These are phyloP conservation scores for Metschnikowia aberdeeniae DNA, from an alignment of 805 yeast species.

Conservation along the genomic window DNA sequence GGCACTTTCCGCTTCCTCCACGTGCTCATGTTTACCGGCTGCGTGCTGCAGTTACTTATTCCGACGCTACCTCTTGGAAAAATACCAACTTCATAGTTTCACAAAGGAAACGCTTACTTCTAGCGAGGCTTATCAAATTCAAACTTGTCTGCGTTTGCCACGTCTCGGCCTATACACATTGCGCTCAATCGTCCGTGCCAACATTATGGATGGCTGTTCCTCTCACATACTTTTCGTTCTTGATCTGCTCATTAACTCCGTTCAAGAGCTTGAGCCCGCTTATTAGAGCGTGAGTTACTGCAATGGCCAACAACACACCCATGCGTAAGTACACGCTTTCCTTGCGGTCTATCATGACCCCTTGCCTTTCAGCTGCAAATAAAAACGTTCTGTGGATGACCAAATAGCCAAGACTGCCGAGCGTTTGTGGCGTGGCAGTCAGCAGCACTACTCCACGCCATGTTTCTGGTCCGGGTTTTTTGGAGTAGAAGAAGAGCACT, in stretches of 20 bases:
- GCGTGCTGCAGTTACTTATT: too few relatives aligned
- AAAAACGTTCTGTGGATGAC: not conserved
- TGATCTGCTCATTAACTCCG: constrained; percentile 43
- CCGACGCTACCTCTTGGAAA: not conserved
- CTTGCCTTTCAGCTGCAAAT: not conserved
- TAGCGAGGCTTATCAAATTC: too few relatives aligned
- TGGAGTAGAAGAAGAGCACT: constrained; percentile 4
- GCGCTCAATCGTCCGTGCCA: constrained; percentile 7
- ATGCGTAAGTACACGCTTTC: not conserved
- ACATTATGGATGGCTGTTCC: constrained; percentile 52
- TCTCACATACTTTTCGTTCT: constrained; percentile 52
- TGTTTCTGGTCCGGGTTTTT: not conserved
- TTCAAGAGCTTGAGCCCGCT: constrained; percentile 4
- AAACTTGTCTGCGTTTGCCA: too few relatives aligned
- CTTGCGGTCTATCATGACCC: not conserved
- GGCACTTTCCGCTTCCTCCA: too few relatives aligned
- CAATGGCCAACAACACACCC: constrained; percentile 1
- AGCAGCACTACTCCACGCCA: not conserved
- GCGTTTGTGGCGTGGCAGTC: not conserved
- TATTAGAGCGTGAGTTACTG: not conserved
- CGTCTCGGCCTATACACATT: not conserved
- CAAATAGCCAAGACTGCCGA: not conserved
- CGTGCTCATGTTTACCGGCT: too few relatives aligned
- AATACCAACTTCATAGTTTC: not conserved
- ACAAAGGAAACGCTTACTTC: too few relatives aligned